These are phyloP conservation scores for Biscutella auriculata DNA, from an alignment of 441 rosid genomes.

Conservation along the genomic window DNA sequence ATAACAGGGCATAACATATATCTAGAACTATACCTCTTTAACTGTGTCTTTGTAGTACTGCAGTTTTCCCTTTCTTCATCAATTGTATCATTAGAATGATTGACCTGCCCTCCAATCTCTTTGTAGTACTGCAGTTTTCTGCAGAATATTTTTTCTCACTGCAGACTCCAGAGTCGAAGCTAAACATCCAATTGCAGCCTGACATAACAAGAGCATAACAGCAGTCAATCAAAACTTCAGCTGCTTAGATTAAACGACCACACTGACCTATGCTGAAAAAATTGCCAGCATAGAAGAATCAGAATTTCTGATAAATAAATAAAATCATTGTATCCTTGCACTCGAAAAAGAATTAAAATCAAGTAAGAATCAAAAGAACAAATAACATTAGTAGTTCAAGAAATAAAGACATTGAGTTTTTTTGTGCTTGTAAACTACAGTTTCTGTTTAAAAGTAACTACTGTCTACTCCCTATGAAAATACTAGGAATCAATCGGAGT, in stretches of 20 bases:
- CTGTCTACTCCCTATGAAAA: not conserved
- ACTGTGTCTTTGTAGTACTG: slow-evolving; percentile 26
- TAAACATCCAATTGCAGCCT: slow-evolving; percentile 78
- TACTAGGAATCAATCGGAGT: not conserved
- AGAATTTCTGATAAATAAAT: not conserved
- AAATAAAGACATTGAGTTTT: not conserved
- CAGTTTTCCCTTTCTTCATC: slow-evolving; percentile 28
- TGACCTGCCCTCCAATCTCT: slow-evolving; percentile 23
- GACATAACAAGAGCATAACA: slow-evolving; percentile 23
- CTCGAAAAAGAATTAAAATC: not conserved
- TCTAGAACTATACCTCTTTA: slow-evolving; percentile 39
- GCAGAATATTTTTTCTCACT: slow-evolving; percentile 42
- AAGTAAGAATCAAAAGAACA: not conserved
- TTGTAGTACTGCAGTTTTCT: too few species aligned
- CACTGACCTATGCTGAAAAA: not conserved
- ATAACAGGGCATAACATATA: not conserved
- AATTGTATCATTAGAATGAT: slow-evolving; percentile 19
- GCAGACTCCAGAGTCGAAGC: slow-evolving; percentile 75
- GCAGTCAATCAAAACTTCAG: not conserved
- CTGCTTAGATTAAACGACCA: not conserved
- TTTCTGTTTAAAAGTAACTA: not conserved
- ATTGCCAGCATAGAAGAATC: not conserved
- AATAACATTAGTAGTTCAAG: not conserved
- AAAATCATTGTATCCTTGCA: not conserved
- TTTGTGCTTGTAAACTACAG: not conserved